Conservation (phyloP, 768 basidiomycete species). For the Pulveroboletus sp. region DNA sequence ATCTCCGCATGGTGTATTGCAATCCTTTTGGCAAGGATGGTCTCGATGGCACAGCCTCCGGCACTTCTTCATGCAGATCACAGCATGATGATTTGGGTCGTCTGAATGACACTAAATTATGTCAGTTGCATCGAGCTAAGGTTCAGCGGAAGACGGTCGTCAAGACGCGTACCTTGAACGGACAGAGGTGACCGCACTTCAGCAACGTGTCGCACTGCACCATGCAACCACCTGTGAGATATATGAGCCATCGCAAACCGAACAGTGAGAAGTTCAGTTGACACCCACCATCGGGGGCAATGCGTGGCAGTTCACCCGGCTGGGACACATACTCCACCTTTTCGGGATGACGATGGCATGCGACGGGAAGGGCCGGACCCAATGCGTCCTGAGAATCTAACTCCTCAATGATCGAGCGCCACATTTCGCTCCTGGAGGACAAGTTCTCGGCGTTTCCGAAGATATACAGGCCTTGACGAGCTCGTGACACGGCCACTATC, state of each 20-base stretch:
- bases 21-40: slow-evolving; percentile 57
- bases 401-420: slow-evolving; percentile 54
- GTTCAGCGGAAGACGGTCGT: too few relatives aligned
- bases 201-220: slow-evolving; percentile 50
- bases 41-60: slow-evolving; percentile 46
- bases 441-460: slow-evolving; percentile 63
- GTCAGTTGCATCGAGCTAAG: too few relatives aligned
- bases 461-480: slow-evolving; percentile 69
- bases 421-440: slow-evolving; percentile 48
- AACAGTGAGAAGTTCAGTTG: background rate
- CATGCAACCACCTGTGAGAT: slow-evolving; percentile 53
- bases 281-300: slow-evolving; percentile 58
- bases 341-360: slow-evolving; percentile 54
- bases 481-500: slow-evolving; percentile 69
- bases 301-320: slow-evolving; percentile 47
- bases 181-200: slow-evolving; percentile 62
- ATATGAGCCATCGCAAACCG: background rate
- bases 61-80: slow-evolving; percentile 48
- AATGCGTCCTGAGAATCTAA: slow-evolving; percentile 45
- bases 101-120: slow-evolving; percentile 60
- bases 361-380: slow-evolving; percentile 52
- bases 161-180: slow-evolving; percentile 55
- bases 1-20: slow-evolving; percentile 48
- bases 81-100: slow-evolving; percentile 47
- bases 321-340: slow-evolving; percentile 37